These are phyloP conservation scores for Aspergillus bertholletiae DNA, from an alignment of 495 filamentous ascomycete genomes.

Conservation along the genomic window DNA sequence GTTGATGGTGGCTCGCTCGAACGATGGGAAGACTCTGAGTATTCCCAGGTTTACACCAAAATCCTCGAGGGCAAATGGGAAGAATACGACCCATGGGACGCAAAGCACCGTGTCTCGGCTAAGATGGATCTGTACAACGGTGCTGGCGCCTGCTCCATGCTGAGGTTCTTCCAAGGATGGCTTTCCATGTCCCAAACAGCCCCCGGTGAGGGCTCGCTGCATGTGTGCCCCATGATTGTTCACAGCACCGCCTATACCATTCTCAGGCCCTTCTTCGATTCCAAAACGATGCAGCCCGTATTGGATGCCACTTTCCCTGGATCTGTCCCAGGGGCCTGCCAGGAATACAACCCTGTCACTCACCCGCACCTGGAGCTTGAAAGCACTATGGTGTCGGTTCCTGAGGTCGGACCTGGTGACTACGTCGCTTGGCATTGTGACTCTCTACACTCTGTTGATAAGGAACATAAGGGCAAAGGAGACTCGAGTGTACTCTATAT, in stretches of 20 bases:
- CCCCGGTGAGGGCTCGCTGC: constrained; percentile 72
- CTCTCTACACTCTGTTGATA: constrained; percentile 77
- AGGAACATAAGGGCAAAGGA: constrained; percentile 60
- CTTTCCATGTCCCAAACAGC: constrained; percentile 70
- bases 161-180: constrained; percentile 89
- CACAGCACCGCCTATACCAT: constrained; percentile 76
- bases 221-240: constrained; percentile 75
- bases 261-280: constrained; percentile 78
- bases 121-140: constrained; percentile 78
- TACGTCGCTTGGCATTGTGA: constrained; percentile 94
- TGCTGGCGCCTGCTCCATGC: constrained; percentile 77
- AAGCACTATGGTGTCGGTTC: constrained; percentile 74
- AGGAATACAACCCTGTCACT: constrained; percentile 67
- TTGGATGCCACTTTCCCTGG: constrained; percentile 59
- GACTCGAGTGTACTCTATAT: constrained; percentile 88
- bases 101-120: constrained; percentile 61
- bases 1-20: constrained; percentile 82
- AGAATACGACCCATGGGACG: constrained; percentile 76
- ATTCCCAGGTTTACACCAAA: constrained; percentile 68
- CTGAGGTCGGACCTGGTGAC: constrained; percentile 74
- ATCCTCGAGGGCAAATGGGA: constrained; percentile 80
- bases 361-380: constrained; percentile 77
- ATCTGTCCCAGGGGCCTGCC: constrained; percentile 68
- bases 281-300: constrained; percentile 43
- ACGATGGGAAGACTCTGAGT: constrained; percentile 80